Evolutionary conservation across 805 yeast genomes (phyloP).

Genomic region (Nakazawaea peltata): DNA sequence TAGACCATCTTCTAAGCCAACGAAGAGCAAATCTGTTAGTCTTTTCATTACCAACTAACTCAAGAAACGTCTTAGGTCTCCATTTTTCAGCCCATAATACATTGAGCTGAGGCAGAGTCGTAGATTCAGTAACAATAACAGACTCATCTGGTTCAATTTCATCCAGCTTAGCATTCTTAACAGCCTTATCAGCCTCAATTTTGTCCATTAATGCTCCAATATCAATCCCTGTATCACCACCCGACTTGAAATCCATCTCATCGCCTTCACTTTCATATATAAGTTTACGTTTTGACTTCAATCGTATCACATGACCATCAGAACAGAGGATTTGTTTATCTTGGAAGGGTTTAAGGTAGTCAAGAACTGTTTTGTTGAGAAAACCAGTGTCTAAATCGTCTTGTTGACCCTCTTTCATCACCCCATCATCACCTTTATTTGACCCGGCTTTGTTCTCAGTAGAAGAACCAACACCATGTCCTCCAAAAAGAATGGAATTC

Average conservation of each 20-base stretch:
- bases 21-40: slow-evolving; percentile 48
- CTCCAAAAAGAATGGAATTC: no score
- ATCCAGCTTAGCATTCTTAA: background rate
- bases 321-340: slow-evolving; percentile 5
- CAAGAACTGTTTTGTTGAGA: background rate
- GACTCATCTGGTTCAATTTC: background rate
- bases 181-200: slow-evolving; percentile 2
- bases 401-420: no score
- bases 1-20: slow-evolving; percentile 67
- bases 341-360: background rate
- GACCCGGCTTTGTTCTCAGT: no score
- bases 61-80: slow-evolving; percentile 56
- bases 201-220: slow-evolving; percentile 7
- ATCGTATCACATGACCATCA: slow-evolving; percentile 9
- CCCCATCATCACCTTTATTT: no score
- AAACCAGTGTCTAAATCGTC: no score
- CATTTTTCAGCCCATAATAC: slow-evolving; percentile 62
- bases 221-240: slow-evolving; percentile 6
- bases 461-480: no score
- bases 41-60: slow-evolving; percentile 61
- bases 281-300: slow-evolving; percentile 5
- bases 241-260: background rate
- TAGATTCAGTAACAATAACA: background rate
- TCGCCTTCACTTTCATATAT: background rate
- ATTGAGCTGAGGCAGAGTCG: no score